phyloP scores from a whole-genome alignment of 257 asterid species.

The Capsicum pubescens region DNA sequence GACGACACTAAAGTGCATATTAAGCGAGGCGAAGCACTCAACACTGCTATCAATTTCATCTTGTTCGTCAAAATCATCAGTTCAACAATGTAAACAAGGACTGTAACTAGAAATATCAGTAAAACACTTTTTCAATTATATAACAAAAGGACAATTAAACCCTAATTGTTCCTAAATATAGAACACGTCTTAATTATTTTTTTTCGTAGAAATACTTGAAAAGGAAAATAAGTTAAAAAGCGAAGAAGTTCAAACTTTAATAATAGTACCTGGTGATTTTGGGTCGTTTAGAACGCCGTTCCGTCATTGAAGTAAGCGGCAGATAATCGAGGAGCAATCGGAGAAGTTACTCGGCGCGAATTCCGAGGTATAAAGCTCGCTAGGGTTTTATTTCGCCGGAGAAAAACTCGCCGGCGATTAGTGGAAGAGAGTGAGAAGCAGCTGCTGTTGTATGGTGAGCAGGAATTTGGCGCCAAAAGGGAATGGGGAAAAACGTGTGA shows the following conservation, averaged over 20 bases:
- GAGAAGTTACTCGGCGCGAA: conserved; percentile 1
- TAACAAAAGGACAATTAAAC: not conserved
- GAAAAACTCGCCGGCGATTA: not conserved
- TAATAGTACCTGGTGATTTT: conserved; percentile 56
- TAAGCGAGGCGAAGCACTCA: too few relatives aligned
- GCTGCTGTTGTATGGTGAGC: not conserved
- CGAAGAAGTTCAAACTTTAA: not conserved
- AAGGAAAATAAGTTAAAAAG: not conserved
- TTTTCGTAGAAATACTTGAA: not conserved
- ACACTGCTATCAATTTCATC: not conserved
- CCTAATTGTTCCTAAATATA: not conserved
- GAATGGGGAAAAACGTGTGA: not conserved
- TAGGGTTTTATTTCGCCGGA: conserved; percentile 18
- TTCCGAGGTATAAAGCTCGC: not conserved
- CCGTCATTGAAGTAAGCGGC: conserved; percentile 44
- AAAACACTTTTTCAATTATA: not conserved
- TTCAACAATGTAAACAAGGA: not conserved
- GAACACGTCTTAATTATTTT: too few relatives aligned
- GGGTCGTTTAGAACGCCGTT: conserved; percentile 56
- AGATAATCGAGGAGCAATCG: not conserved
- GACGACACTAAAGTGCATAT: too few relatives aligned
- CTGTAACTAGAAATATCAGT: not conserved
- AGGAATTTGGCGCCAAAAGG: conserved; percentile 25
- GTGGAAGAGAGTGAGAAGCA: not conserved
- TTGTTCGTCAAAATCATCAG: conserved; percentile 7